phyloP scores from a whole-genome alignment of 495 filamentous ascomycete genomes.

The Aspergillus egyptiacus region DNA sequence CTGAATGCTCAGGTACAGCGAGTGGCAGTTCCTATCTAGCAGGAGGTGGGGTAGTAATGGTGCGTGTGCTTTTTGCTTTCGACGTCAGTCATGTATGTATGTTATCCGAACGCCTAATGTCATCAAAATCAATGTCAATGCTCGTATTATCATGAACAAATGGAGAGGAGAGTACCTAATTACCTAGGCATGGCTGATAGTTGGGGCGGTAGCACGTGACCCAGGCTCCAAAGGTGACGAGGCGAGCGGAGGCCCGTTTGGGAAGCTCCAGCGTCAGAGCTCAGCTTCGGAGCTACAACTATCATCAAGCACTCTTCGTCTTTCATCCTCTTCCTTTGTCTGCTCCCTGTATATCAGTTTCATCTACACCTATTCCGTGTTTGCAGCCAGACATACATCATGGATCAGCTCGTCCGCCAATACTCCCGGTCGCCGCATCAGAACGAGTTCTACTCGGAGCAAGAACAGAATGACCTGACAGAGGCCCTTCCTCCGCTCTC shows the following conservation, averaged over 20 bases:
- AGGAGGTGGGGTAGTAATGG: background rate
- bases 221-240: slow-evolving; percentile 38
- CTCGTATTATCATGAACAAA: no score
- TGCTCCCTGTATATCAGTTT: background rate
- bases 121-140: no score
- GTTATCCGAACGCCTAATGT: background rate
- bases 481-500: slow-evolving; percentile 64
- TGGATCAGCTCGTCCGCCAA: slow-evolving; percentile 89
- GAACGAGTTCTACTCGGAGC: slow-evolving; percentile 62
- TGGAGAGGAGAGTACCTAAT: no score
- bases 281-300: slow-evolving; percentile 19
- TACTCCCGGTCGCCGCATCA: slow-evolving; percentile 74
- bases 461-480: slow-evolving; percentile 70
- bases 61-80: background rate
- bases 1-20: slow-evolving; percentile 6
- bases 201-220: slow-evolving; percentile 31
- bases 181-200: background rate
- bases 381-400: slow-evolving; percentile 35
- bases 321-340: slow-evolving; percentile 9
- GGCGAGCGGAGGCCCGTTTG: slow-evolving; percentile 36
- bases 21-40: slow-evolving; percentile 12
- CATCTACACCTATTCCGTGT: slow-evolving; percentile 6
- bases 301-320: slow-evolving; percentile 14
- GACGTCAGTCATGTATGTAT: slow-evolving; percentile 4
- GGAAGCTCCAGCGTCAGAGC: slow-evolving; percentile 31